These are phyloP conservation scores for Schwanniomyces sp. DNA, from an alignment of 805 yeast genomes.

Conservation along the genomic window DNA sequence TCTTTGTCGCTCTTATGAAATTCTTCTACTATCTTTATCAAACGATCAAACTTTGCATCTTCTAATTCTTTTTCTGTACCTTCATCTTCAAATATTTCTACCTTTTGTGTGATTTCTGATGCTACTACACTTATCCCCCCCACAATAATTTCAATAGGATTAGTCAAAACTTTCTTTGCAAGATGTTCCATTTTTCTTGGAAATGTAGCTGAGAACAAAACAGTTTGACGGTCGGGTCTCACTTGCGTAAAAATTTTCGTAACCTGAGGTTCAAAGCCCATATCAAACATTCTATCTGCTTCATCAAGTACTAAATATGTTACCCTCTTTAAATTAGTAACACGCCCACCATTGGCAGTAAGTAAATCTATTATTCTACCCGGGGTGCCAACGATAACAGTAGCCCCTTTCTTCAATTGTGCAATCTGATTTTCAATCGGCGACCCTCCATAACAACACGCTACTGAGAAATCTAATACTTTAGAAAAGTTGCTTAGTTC, in stretches of 20 bases:
- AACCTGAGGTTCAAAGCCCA: conserved; percentile 97
- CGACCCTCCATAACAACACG: conserved; percentile 92
- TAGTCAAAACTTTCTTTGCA: conserved; percentile 61
- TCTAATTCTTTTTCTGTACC: conserved; percentile 32
- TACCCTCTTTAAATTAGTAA: conserved; percentile 63
- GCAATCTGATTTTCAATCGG: conserved; percentile 81
- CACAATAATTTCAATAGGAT: conserved; percentile 75
- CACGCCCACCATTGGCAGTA: conserved; percentile 78
- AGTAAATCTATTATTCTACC: conserved; percentile 90
- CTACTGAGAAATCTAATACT: conserved; percentile 48
- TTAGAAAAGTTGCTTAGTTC: conserved; percentile 63
- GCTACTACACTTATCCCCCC: conserved; percentile 83
- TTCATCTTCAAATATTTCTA: conserved; percentile 56
- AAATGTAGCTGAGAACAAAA: conserved; percentile 91
- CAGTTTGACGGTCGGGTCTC: conserved; percentile 86
- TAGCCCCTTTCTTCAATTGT: conserved; percentile 72
- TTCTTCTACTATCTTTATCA: conserved; percentile 57
- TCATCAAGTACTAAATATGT: conserved; percentile 91
- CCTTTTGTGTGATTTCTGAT: conserved; percentile 71
- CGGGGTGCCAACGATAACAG: conserved; percentile 89
- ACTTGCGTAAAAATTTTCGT: conserved; percentile 72
- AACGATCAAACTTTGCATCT: conserved; percentile 48
- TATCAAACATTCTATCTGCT: conserved; percentile 94
- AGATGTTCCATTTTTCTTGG: conserved; percentile 75
- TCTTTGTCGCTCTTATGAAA: conserved; percentile 26